Evolutionary conservation across 2,329 filamentous ascomycete genomes (phyloP).

Genomic region (Emergomyces africanus): DNA sequence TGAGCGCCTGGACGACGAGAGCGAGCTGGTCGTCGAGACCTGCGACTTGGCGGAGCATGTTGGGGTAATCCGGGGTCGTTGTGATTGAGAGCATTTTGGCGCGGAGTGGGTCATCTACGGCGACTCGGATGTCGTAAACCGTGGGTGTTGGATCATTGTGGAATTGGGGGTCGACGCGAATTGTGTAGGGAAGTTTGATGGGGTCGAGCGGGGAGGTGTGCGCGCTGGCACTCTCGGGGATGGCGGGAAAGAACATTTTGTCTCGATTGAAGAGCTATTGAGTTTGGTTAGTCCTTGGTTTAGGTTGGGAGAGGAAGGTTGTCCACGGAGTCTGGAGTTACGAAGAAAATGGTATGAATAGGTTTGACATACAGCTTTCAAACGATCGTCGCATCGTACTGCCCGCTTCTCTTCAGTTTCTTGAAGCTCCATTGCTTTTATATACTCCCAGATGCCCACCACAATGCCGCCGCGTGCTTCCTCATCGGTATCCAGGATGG

Average conservation of each 20-base stretch:
- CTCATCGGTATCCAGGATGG: conserved; percentile 74
- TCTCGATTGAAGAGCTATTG: conserved; percentile 59
- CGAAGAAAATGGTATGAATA: neutral
- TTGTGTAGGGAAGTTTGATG: conserved; percentile 77
- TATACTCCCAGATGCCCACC: conserved; percentile 92
- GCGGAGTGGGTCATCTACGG: conserved; percentile 69
- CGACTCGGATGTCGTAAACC: conserved; percentile 79
- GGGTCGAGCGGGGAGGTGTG: conserved; percentile 72
- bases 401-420: conserved; percentile 92
- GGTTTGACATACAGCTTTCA: conserved; percentile 53
- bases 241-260: conserved; percentile 69
- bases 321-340: neutral
- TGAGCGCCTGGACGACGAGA: conserved; percentile 66
- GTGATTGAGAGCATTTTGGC: conserved; percentile 52
- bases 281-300: conserved; percentile 4
- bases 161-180: conserved; percentile 78
- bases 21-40: conserved; percentile 75
- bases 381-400: conserved; percentile 74
- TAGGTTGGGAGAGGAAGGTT: neutral
- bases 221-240: conserved; percentile 64
- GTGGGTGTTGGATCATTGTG: conserved; percentile 64
- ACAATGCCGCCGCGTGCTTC: conserved; percentile 79
- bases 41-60: conserved; percentile 63
- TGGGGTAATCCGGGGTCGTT: conserved; percentile 55
- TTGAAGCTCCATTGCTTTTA: conserved; percentile 70